Conservation (phyloP, 202 grass and related monocot genomes). For the Thinopyrum obtusiflorum region DNA sequence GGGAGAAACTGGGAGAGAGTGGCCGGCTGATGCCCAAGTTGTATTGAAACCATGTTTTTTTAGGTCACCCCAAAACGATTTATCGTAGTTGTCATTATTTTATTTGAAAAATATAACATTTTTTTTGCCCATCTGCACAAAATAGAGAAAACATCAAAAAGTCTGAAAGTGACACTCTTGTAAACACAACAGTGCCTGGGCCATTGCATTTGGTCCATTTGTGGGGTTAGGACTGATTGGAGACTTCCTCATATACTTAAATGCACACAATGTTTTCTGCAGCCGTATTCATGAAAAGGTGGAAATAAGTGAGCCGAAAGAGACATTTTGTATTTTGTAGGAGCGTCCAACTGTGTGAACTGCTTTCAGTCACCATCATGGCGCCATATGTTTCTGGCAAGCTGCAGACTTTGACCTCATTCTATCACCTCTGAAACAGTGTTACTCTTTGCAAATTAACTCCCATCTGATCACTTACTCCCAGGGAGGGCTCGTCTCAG, state of each 20-base stretch:
- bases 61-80: neutral
- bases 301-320: neutral
- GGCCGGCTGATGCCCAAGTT: neutral
- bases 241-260: neutral
- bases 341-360: neutral
- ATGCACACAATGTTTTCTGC: neutral
- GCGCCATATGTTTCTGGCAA: neutral
- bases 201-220: constrained; percentile 11
- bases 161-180: neutral
- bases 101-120: neutral
- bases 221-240: neutral
- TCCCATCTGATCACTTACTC: neutral
- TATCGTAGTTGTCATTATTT: neutral
- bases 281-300: neutral
- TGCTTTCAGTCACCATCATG: neutral
- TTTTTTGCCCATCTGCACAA: neutral
- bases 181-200: neutral
- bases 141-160: constrained; percentile 11
- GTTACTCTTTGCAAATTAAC: neutral
- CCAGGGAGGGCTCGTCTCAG: neutral
- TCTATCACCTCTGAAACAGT: neutral
- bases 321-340: neutral
- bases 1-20: neutral
- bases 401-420: neutral
- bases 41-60: neutral